A percentile compares a stretch with the other conserved stretches of the same genome.
Evolutionary conservation across 306 rosid genomes (phyloP).

Genomic region (Quercus rubra): DNA sequence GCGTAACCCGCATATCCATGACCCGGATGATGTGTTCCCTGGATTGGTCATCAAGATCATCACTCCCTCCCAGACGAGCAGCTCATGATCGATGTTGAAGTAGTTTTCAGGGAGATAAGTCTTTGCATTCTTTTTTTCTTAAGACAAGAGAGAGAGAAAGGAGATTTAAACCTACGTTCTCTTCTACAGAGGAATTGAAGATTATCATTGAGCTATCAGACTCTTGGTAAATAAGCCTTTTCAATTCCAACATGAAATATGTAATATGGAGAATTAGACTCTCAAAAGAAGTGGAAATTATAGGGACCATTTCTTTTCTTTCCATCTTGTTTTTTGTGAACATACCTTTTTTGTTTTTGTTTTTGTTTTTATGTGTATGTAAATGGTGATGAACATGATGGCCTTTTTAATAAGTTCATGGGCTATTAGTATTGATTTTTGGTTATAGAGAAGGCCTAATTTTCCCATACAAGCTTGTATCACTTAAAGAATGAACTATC

Average conservation of each 20-base stretch:
- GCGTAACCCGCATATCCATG: slow-evolving; percentile 17
- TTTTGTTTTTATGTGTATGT: too few species aligned
- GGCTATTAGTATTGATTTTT: not conserved
- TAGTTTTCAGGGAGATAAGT: not conserved
- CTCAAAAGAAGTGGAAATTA: too few species aligned
- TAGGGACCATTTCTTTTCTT: too few species aligned
- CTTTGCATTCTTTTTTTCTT: not conserved
- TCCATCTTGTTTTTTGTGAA: too few species aligned
- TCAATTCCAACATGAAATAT: too few species aligned
- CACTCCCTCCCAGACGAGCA: slow-evolving; percentile 22
- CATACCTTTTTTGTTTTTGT: too few species aligned
- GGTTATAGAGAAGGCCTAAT: not conserved
- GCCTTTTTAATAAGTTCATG: not conserved
- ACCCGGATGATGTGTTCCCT: slow-evolving; percentile 62
- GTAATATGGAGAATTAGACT: too few species aligned
- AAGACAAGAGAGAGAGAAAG: too few species aligned
- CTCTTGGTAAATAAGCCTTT: too few species aligned
- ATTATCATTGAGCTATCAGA: too few species aligned
- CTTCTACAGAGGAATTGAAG: too few species aligned
- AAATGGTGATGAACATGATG: not conserved
- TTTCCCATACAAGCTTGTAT: not conserved
- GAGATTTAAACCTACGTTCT: too few species aligned
- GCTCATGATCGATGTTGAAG: not conserved
- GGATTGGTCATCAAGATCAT: slow-evolving; percentile 81
- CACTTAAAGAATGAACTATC: not conserved